Base-by-base conservation (phyloP, 495 filamentous ascomycete species). In the Penicillium paradoxum region DNA sequence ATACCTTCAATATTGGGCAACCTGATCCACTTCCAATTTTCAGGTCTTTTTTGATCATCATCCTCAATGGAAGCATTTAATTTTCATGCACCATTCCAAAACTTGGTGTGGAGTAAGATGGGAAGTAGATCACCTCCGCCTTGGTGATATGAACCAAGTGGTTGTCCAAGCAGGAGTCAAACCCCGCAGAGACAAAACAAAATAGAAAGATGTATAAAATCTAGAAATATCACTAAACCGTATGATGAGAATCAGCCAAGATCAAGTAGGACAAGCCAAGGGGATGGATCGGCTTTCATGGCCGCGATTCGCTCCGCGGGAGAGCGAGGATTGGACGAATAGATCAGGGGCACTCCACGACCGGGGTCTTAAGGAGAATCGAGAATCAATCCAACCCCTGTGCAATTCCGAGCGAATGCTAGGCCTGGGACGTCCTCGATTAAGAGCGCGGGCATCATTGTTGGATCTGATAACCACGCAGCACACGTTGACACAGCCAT, bases 371-470 rank as follows among this genome's bases (percentile, higher is more conserved):
- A 39, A 30, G 15, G 33, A 37, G 9, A 39, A 49, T 38, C n/a
- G 21, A 33, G 2, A 37, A 10, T 14, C 32, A 47, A 32, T 19
- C 42, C 45, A 40, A 55, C 33, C 18, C 13, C 40, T 27, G 21
- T 30, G 33, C 9, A 25, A 22, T 15, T 33, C 14, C 45, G 25
- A 56, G 53, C 65, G 71, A 60, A 83, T 83, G 80, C 76, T 85
- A 69, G 82, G 82, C 62, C 68, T 85, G 57, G 73, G 72, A 29
- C 64, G 73, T 41, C 84, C 80, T 64, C 80, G 78, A 63, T 69
- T 91, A 58, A 83, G 75, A 78, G 73, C 79, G 69, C 85, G 85
- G 63, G 82, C 83, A 47, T 91, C 88, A 43, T 73, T 90, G 58
- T 78, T 89, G 67, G 85, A 89, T 47, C 74, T 91, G 58, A 77